phyloP scores from a whole-genome alignment of 768 basidiomycete species.

The Suillus hirtellus region DNA sequence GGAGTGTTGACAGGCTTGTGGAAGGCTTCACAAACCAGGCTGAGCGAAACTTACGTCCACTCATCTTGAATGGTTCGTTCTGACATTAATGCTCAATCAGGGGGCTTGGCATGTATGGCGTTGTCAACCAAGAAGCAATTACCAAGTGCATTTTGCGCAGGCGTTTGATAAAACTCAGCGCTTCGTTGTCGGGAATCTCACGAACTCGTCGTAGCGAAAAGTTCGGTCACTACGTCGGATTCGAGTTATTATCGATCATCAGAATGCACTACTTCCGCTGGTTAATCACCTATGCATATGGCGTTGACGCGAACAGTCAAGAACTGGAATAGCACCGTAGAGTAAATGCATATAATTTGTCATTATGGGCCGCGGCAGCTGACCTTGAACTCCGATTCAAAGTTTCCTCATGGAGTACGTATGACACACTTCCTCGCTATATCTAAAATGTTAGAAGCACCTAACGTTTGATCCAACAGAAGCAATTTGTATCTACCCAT shows the following conservation, averaged over 20 bases:
- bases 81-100: conserved; percentile 3
- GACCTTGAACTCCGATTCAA: background rate
- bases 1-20: conserved; percentile 1
- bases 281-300: background rate
- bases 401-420: background rate
- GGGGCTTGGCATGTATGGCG: background rate
- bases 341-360: background rate
- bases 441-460: too few species aligned
- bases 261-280: background rate
- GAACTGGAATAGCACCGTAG: too few species aligned
- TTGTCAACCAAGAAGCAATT: background rate
- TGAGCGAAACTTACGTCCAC: conserved; percentile 8
- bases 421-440: background rate
- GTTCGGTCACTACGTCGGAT: conserved; percentile 1
- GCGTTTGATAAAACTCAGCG: background rate
- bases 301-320: background rate
- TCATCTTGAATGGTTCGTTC: conserved; percentile 2
- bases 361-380: background rate
- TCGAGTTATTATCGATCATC: conserved; percentile 4
- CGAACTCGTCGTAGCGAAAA: conserved; percentile 5
- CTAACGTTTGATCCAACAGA: too few species aligned
- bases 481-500: too few species aligned
- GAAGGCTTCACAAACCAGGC: conserved; percentile 18
- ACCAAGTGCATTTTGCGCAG: background rate
- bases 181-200: conserved; percentile 5